A percentile compares a stretch with the other conserved stretches of the same genome.
Evolutionary conservation across 1,284 basidiomycete species (phyloP).

Genomic region (Phylloporus sp.): DNA sequence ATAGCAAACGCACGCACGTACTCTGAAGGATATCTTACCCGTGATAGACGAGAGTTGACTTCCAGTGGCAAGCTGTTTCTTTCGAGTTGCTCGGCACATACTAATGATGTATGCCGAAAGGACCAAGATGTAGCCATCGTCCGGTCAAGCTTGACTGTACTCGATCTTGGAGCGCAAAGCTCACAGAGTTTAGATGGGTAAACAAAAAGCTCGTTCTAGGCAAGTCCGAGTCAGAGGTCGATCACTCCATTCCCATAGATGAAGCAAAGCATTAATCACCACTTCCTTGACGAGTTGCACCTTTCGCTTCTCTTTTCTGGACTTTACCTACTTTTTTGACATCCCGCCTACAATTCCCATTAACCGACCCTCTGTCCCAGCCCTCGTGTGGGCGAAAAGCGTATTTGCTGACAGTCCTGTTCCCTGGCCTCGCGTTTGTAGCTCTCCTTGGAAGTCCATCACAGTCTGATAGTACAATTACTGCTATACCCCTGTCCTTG

Average conservation of each 20-base stretch:
- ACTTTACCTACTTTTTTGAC: background rate
- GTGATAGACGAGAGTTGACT: conserved; percentile 52
- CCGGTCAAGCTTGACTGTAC: conserved; percentile 56
- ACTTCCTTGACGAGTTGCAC: background rate
- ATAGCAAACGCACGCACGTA: conserved; percentile 40
- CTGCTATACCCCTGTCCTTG: no score
- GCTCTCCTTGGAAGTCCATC: no score
- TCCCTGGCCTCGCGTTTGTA: no score
- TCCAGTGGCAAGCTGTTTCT: conserved; percentile 75
- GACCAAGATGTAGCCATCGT: conserved; percentile 46
- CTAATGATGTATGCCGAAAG: conserved; percentile 48
- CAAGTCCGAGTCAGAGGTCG: conserved; percentile 44
- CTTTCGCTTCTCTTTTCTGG: no score
- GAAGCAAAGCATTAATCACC: background rate
- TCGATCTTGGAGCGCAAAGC: conserved; percentile 54
- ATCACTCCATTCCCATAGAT: conserved; percentile 35
- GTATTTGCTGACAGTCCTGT: no score
- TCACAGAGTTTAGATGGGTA: conserved; percentile 43
- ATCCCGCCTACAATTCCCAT: background rate
- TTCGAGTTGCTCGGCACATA: conserved; percentile 53
- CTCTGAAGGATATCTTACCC: conserved; percentile 55
- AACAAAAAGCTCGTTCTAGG: conserved; percentile 44
- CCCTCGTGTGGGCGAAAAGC: no score
- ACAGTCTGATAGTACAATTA: no score
- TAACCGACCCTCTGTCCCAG: no score